A percentile compares a stretch with the other conserved stretches of the same genome.
phyloP scores from a whole-genome alignment of 495 filamentous ascomycete genomes.

The Pyronema omphalodes region DNA sequence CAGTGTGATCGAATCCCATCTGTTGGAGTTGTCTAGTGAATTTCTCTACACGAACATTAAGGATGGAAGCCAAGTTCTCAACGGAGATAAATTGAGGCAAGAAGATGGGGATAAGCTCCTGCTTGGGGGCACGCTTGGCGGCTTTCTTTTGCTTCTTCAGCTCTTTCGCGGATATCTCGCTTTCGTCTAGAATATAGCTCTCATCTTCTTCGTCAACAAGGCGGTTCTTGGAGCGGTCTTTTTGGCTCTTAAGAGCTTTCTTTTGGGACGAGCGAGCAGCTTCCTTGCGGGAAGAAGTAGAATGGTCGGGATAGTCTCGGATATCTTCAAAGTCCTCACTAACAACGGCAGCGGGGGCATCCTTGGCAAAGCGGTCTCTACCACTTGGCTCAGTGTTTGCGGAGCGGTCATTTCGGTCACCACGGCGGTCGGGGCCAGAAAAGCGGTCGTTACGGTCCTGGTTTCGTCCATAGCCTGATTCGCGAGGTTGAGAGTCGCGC shows the following conservation, averaged over 20 bases:
- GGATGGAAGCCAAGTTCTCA: constrained; percentile 56
- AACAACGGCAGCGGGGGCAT: too few species aligned
- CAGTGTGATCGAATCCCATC: constrained; percentile 69
- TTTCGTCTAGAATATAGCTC: constrained; percentile 22
- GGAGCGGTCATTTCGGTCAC: too few species aligned
- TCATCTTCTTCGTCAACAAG: constrained; percentile 19
- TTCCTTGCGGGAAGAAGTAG: too few species aligned
- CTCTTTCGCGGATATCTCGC: constrained; percentile 18
- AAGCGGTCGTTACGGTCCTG: not conserved
- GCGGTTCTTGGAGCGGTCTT: constrained; percentile 25
- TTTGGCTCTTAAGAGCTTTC: constrained; percentile 24
- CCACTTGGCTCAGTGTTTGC: too few species aligned
- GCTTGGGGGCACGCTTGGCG: constrained; percentile 26
- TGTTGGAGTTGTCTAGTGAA: constrained; percentile 59
- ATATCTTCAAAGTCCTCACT: too few species aligned
- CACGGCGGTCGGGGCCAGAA: too few species aligned
- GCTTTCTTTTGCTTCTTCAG: constrained; percentile 28
- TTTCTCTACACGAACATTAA: constrained; percentile 50
- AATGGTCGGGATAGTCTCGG: too few species aligned
- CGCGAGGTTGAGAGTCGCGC: not conserved
- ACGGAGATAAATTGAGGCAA: constrained; percentile 86
- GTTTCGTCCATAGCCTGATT: not conserved
- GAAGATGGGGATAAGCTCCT: constrained; percentile 44
- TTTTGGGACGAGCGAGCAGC: constrained; percentile 6
- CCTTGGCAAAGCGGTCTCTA: too few species aligned